A percentile compares a stretch with the other conserved stretches of the same genome.
phyloP scores from a whole-genome alignment of 768 basidiomycete species.

The Leccinum uliginosum region DNA sequence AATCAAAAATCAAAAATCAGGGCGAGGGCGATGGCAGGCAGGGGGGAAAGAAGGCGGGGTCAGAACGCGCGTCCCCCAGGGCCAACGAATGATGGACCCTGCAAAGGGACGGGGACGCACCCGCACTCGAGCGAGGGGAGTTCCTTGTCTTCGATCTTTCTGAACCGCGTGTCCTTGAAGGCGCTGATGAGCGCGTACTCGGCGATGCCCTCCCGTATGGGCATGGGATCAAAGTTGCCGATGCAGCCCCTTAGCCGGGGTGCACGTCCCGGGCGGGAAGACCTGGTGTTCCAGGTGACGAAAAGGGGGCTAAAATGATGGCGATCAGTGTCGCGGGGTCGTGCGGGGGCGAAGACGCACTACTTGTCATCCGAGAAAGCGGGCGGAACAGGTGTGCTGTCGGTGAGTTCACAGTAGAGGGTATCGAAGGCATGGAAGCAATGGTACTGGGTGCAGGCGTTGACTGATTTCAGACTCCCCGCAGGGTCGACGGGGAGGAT shows the following conservation, averaged over 20 bases:
- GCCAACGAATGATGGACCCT: neutral
- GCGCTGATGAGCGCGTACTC: conserved; percentile 94
- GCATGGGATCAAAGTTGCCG: conserved; percentile 80
- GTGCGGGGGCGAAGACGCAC: conserved; percentile 45
- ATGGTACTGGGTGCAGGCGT: conserved; percentile 66
- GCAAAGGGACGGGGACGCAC: conserved; percentile 43
- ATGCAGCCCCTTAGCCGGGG: conserved; percentile 87
- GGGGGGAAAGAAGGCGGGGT: neutral
- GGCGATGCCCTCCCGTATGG: conserved; percentile 69
- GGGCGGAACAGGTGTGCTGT: conserved; percentile 48
- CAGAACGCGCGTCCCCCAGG: neutral
- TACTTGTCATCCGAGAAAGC: conserved; percentile 71
- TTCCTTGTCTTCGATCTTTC: conserved; percentile 71
- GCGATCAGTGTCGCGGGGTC: conserved; percentile 5
- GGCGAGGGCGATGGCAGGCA: no score
- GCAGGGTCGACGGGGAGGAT: conserved; percentile 50
- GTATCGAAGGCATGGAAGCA: conserved; percentile 81
- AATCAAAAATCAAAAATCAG: no score
- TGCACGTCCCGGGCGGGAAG: conserved; percentile 53
- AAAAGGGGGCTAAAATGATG: conserved; percentile 61
- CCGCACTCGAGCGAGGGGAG: conserved; percentile 80
- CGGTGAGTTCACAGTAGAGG: conserved; percentile 71
- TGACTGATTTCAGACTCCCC: conserved; percentile 36
- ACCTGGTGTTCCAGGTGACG: conserved; percentile 89
- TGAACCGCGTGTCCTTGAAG: conserved; percentile 84